Base-by-base conservation (phyloP, 2,329 filamentous ascomycete genomes). In the Biscogniauxia mediterranea region DNA sequence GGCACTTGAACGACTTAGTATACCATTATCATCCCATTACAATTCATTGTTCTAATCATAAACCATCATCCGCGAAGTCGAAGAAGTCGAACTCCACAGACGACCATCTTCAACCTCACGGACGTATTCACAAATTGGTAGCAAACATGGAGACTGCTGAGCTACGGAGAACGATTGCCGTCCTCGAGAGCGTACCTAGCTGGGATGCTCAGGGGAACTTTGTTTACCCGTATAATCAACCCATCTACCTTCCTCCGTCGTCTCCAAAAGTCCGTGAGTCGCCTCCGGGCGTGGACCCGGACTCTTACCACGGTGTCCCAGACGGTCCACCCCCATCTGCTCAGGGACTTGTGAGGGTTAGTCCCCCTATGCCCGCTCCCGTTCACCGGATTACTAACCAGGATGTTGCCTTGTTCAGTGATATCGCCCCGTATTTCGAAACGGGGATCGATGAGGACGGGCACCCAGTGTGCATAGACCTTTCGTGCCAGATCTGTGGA, bases 401-500 rank as follows among this genome's bases (percentile, higher is more conserved):
- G 1, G 46, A 65, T 0, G 52, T 62, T 8, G 23, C 67, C 0
- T 20, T 70, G 9, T 70, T 70, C 11, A 5, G 62, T 5, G 65
- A 70, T 4, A 57, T 71, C 5, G 63, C 54, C 0, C 3, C 8
- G 0, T 67, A 63, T 21, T 25, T 71, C 1, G 56, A 64, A 13
- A 21, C 26, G 0, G 56, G 51, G 0, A 1, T 57, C 1, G 67
- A 70, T 26, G 54, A 54, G 6, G 3, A 63, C 2, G 64, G 63
- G 1, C 51, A 53, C 7, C 61, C n/a, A 0, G 54, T 69, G 1
- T 7, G 57, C 0, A 0, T 68, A 0, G 54, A 68, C 17, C 23
- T 71, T 0, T 62, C 57, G 0, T 71, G 69, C 21, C 0, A 1
- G 8, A 68, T 71, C 7, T 71, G 69, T 17, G 1, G n/a, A 1